A percentile compares a stretch with the other conserved stretches of the same genome.
Evolutionary conservation across 345 rosid species (phyloP).

Genomic region (Zanthoxylum bungeanum): DNA sequence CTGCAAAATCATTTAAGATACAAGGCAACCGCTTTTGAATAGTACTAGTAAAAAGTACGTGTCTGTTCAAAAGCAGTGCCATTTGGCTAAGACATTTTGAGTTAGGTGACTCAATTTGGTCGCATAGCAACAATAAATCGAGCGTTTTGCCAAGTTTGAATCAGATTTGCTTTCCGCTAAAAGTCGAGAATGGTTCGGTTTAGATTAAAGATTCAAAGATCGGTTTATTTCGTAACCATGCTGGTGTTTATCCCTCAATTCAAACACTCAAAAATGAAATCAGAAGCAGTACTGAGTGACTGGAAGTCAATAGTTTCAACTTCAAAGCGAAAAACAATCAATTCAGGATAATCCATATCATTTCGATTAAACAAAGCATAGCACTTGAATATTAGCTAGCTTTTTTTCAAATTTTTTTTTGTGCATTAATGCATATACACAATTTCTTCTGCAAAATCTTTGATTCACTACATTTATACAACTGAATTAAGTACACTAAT

Average conservation of each 20-base stretch:
- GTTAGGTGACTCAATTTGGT: constrained; percentile 20
- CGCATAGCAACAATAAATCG: not conserved
- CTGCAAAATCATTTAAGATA: constrained; percentile 10
- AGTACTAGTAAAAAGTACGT: constrained; percentile 5
- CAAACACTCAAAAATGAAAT: not conserved
- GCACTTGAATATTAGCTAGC: too few species aligned
- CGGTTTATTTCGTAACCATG: too few species aligned
- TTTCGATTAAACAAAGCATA: not conserved
- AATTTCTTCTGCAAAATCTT: not conserved
- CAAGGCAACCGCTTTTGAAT: not conserved
- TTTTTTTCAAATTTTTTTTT: not conserved
- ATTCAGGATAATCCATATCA: too few species aligned
- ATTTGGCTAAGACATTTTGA: not conserved
- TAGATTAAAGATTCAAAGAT: too few species aligned
- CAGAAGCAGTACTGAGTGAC: too few species aligned
- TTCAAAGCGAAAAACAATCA: too few species aligned
- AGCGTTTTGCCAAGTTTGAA: not conserved
- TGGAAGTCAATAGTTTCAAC: too few species aligned
- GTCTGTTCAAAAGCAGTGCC: not conserved
- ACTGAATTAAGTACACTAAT: not conserved
- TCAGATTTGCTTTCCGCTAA: not conserved
- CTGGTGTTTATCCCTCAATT: not conserved
- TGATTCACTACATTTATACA: not conserved
- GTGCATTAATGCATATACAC: not conserved
- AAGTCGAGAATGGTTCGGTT: too few species aligned